phyloP scores from a whole-genome alignment of 345 rosid genomes.

The Toxicodendron radicans region DNA sequence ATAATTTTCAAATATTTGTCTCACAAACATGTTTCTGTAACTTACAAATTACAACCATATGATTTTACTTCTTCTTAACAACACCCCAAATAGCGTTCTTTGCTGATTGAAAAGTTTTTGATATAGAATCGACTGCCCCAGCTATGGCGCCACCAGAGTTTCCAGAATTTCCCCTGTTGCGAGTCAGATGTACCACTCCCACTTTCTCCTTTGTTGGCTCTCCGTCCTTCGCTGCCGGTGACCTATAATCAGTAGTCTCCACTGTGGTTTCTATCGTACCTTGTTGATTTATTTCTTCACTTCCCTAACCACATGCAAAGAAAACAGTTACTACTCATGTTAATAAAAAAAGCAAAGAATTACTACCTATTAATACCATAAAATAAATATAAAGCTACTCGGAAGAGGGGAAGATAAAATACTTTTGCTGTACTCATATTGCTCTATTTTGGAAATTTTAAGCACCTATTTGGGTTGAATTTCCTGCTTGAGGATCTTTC shows the following conservation, averaged over 20 bases:
- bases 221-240: conserved; percentile 27
- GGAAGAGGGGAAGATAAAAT: background rate
- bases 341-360: background rate
- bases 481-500: background rate
- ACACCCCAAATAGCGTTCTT: conserved; percentile 34
- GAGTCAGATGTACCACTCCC: conserved; percentile 39
- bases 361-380: background rate
- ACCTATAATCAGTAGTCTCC: conserved; percentile 34
- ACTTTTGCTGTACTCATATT: conserved; percentile 11
- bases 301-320: conserved; percentile 19
- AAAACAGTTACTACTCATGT: background rate
- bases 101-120: conserved; percentile 29
- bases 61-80: conserved; percentile 19
- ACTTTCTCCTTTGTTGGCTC: conserved; percentile 31
- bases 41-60: background rate
- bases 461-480: background rate
- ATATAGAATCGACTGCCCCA: conserved; percentile 26
- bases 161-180: conserved; percentile 8
- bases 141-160: conserved; percentile 19
- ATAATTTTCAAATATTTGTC: too few relatives aligned
- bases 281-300: conserved; percentile 27
- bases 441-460: background rate
- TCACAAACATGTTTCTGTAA: too few relatives aligned
- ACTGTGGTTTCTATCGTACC: conserved; percentile 36
- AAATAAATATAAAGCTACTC: background rate